Percentiles rank a stretch among this genome's conserved stretches.
These are phyloP conservation scores for Tuber aestivum DNA, from an alignment of 495 filamentous ascomycete genomes.

Conservation along the genomic window DNA sequence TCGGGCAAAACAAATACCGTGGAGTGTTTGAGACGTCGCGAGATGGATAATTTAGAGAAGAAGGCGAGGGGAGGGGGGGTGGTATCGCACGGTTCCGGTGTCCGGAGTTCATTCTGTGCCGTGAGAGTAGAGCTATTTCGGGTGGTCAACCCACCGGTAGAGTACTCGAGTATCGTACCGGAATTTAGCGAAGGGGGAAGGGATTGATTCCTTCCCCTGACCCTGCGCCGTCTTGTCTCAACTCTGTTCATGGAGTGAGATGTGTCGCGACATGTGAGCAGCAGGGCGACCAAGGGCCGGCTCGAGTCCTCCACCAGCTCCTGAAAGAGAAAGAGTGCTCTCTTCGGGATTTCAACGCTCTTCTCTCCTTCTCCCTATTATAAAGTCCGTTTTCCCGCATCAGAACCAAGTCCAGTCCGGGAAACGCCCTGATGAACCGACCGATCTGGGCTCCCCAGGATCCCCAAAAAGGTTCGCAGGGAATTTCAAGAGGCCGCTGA, in stretches of 20 bases:
- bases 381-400: background rate
- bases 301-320: background rate
- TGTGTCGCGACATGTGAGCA: background rate
- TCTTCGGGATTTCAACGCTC: background rate
- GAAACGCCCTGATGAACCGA: background rate
- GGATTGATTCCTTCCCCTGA: background rate
- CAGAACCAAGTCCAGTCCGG: background rate
- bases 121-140: slow-evolving; percentile 23
- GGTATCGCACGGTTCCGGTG: slow-evolving; percentile 5
- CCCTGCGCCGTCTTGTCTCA: background rate
- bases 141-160: background rate
- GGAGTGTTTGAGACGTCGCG: slow-evolving; percentile 27
- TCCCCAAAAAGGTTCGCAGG: background rate
- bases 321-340: background rate
- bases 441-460: background rate
- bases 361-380: too few relatives aligned
- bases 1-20: background rate
- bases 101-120: slow-evolving; percentile 6
- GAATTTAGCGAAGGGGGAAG: slow-evolving; percentile 26
- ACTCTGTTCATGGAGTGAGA: background rate
- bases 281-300: background rate
- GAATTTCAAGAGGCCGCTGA: background rate
- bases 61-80: slow-evolving; percentile 7
- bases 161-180: too few relatives aligned
- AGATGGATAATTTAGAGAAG: slow-evolving; percentile 20